A percentile compares a stretch with the other conserved stretches of the same genome.
phyloP scores from a whole-genome alignment of 2,329 filamentous ascomycete species.

The Aspergillus spinulosporus region DNA sequence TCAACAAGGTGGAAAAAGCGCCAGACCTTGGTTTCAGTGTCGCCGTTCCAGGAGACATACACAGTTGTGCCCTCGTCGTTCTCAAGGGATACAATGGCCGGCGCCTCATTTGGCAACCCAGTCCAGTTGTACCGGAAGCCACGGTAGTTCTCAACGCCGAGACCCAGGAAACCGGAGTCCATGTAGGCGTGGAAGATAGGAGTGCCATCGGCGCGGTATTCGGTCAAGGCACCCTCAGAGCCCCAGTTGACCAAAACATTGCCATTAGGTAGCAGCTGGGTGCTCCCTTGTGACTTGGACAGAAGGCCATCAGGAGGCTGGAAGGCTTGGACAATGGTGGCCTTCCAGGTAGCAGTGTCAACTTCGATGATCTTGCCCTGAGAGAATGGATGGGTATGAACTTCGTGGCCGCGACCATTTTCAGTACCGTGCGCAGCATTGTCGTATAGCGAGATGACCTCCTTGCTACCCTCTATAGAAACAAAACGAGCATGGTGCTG shows the following conservation, averaged over 20 bases:
- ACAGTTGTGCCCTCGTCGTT: slow-evolving; percentile 13
- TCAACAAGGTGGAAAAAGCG: slow-evolving; percentile 5
- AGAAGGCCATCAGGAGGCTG: slow-evolving; percentile 25
- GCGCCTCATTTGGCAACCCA: not conserved
- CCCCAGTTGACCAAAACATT: slow-evolving; percentile 35
- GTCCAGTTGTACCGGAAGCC: not conserved
- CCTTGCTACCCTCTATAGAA: not conserved
- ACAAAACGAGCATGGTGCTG: not conserved
- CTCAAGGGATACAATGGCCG: slow-evolving; percentile 3
- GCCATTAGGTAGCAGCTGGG: slow-evolving; percentile 29
- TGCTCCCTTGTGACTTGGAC: slow-evolving; percentile 27
- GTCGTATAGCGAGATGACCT: not conserved
- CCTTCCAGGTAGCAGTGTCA: slow-evolving; percentile 39
- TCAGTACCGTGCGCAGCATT: not conserved
- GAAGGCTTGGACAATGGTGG: slow-evolving; percentile 11
- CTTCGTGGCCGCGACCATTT: slow-evolving; percentile 33
- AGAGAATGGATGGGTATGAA: slow-evolving; percentile 44
- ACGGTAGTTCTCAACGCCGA: slow-evolving; percentile 2
- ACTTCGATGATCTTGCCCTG: slow-evolving; percentile 49
- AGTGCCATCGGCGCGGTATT: slow-evolving; percentile 28
- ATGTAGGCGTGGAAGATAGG: slow-evolving; percentile 38
- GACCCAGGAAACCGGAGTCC: slow-evolving; percentile 21
- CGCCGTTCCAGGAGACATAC: not conserved
- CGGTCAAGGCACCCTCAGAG: slow-evolving; percentile 24
- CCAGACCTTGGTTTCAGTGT: not conserved